These are phyloP conservation scores for Aspergillus wentii DNA, from an alignment of 495 filamentous ascomycete species.

Conservation along the genomic window DNA sequence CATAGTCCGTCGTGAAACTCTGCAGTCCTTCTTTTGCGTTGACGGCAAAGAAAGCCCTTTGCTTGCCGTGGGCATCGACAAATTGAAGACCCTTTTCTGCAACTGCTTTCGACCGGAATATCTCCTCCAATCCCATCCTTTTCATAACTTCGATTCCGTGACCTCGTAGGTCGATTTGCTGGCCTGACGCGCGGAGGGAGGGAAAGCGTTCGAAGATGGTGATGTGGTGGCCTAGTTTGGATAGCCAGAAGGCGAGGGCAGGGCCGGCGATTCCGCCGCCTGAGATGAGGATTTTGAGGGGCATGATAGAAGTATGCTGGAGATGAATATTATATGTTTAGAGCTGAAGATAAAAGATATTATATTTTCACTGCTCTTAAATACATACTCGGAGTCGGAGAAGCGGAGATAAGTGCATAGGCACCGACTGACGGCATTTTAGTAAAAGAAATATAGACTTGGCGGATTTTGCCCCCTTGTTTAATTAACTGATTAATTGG, in stretches of 20 bases:
- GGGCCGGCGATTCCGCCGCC: slow-evolving; percentile 38
- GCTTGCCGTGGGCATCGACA: slow-evolving; percentile 21
- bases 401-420: too few species aligned
- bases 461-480: too few species aligned
- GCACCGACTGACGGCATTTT: too few species aligned
- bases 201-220: slow-evolving; percentile 36
- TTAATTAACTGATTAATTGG: too few species aligned
- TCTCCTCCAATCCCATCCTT: slow-evolving; percentile 32
- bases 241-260: slow-evolving; percentile 37
- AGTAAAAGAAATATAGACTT: too few species aligned
- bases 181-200: slow-evolving; percentile 26
- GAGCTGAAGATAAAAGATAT: neutral
- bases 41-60: slow-evolving; percentile 21
- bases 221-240: slow-evolving; percentile 21
- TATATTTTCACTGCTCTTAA: too few species aligned
- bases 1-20: slow-evolving; percentile 36
- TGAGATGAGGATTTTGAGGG: slow-evolving; percentile 40
- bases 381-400: too few species aligned
- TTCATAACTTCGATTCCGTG: slow-evolving; percentile 31
- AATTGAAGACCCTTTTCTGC: slow-evolving; percentile 29
- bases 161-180: slow-evolving; percentile 35
- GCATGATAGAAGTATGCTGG: slow-evolving; percentile 7
- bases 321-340: neutral
- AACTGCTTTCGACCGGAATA: slow-evolving; percentile 14
- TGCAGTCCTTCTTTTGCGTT: slow-evolving; percentile 21